Conservation (phyloP, 139 green algal species). For the Diplosphaera chodatii region DNA sequence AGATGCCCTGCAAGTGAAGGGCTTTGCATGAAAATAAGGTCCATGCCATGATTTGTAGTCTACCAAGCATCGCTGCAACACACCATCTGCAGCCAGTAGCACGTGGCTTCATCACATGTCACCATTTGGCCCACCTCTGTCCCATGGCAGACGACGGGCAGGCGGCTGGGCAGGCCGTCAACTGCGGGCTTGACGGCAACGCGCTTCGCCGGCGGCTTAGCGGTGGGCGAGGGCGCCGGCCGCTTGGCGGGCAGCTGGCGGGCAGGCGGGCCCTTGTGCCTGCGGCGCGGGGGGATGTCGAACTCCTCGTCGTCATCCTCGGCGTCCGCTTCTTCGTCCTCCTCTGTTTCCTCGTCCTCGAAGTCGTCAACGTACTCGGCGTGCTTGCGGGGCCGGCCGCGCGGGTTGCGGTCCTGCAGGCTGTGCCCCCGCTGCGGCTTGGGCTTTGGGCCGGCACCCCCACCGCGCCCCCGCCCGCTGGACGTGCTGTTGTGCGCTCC, state of each 20-base stretch:
- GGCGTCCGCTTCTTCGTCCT: background rate
- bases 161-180: background rate
- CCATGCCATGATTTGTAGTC: too few species aligned
- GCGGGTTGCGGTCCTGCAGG: background rate
- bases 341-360: background rate
- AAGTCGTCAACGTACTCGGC: background rate
- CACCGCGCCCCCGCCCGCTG: too few species aligned
- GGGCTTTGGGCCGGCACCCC: too few species aligned
- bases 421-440: too few species aligned
- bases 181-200: background rate
- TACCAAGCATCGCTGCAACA: too few species aligned
- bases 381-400: background rate
- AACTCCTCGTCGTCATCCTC: background rate
- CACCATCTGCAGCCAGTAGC: too few species aligned
- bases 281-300: background rate
- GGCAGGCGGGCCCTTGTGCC: background rate
- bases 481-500: too few species aligned
- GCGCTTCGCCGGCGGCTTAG: background rate
- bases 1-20: constrained; percentile 17
- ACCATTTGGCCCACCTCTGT: background rate
- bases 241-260: background rate
- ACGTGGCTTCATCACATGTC: too few species aligned
- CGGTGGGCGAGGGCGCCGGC: background rate
- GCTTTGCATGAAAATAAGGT: too few species aligned
- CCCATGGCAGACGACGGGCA: constrained; percentile 32